phyloP scores from a whole-genome alignment of 495 filamentous ascomycete genomes.

The Neurospora sp. region DNA sequence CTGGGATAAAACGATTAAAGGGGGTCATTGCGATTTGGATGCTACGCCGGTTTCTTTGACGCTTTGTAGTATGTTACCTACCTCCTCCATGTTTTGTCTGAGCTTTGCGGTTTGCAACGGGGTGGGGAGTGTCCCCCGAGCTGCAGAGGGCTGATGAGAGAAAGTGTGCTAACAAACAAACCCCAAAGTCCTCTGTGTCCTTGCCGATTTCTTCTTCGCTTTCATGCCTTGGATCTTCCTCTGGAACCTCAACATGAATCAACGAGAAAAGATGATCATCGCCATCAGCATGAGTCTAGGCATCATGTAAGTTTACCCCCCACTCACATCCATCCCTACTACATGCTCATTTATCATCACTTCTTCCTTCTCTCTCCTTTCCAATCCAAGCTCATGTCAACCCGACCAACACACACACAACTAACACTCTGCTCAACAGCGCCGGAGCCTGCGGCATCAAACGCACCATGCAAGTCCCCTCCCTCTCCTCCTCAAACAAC shows the following conservation, averaged over 20 bases:
- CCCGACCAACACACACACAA: not conserved
- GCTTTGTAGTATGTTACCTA: conserved; percentile 8
- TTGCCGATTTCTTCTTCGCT: conserved; percentile 37
- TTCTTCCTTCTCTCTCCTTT: not conserved
- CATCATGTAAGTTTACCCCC: conserved; percentile 27
- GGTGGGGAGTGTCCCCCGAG: not conserved
- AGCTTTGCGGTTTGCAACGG: not conserved
- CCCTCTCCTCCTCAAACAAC: conserved; percentile 11
- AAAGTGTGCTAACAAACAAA: not conserved
- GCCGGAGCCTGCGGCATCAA: conserved; percentile 17
- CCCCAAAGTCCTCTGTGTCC: not conserved
- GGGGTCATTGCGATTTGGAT: conserved; percentile 6
- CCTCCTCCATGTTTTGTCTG: not conserved
- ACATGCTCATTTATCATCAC: not conserved
- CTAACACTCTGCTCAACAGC: conserved; percentile 1
- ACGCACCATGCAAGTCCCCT: conserved; percentile 12
- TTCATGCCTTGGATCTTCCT: conserved; percentile 38
- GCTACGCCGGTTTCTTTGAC: conserved; percentile 7
- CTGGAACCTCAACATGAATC: conserved; percentile 39
- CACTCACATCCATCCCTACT: not conserved
- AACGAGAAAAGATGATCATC: conserved; percentile 36
- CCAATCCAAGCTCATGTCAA: not conserved
- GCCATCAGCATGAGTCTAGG: conserved; percentile 40
- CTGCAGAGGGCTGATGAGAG: not conserved
- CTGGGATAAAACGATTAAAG: conserved; percentile 17